These are phyloP conservation scores for Coemansia brasiliensis DNA, from an alignment of 192 early-diverging fungal genomes.

Conservation along the genomic window DNA sequence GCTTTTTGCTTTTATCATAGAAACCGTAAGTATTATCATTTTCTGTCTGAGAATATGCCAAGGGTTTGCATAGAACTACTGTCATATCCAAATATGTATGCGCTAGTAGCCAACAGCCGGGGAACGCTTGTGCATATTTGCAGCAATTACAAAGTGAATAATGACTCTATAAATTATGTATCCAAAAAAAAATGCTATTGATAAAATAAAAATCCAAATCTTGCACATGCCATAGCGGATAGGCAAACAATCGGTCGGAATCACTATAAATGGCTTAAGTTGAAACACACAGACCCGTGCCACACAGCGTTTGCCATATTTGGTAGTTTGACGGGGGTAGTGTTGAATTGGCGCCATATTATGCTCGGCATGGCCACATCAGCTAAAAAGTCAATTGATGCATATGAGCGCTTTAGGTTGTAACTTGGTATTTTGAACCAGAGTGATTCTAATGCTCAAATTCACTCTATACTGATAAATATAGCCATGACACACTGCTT, in stretches of 20 bases:
- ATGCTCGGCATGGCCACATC: no score
- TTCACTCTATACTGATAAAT: no score
- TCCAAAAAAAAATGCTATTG: neutral
- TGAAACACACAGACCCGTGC: slow-evolving; percentile 12
- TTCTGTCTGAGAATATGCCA: no score
- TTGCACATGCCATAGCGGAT: slow-evolving; percentile 2
- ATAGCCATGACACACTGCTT: no score
- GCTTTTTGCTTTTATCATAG: no score
- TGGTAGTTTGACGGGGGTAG: no score
- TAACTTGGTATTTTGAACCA: no score
- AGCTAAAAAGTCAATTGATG: no score
- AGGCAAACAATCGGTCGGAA: slow-evolving; percentile 1
- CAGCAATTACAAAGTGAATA: neutral
- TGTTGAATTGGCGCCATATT: no score
- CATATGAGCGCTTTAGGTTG: no score
- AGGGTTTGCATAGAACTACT: slow-evolving; percentile 4
- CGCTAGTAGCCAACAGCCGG: slow-evolving; percentile 9
- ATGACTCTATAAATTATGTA: neutral
- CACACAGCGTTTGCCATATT: neutral
- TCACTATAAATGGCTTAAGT: neutral
- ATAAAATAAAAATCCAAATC: slow-evolving; percentile 5
- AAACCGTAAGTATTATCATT: no score
- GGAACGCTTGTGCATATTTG: slow-evolving; percentile 1
- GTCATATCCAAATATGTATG: slow-evolving; percentile 10
- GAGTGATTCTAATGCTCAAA: no score